Percentiles rank a stretch among this genome's conserved stretches.
These are phyloP conservation scores for Trichoderma polysporum DNA, from an alignment of 2,329 filamentous ascomycete species.

Conservation along the genomic window DNA sequence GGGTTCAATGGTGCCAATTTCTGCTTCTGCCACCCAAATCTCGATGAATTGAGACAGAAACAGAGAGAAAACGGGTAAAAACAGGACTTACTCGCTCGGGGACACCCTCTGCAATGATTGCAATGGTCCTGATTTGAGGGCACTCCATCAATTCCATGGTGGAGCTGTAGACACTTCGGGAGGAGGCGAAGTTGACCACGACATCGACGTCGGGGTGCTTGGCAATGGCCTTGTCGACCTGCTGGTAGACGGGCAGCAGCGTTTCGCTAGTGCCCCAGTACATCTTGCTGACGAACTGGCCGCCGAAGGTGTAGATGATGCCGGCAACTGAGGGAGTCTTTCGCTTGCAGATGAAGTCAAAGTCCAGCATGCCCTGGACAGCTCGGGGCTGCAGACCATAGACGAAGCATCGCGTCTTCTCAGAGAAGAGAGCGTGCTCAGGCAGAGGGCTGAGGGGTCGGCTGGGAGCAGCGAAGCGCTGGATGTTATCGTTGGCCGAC, in stretches of 20 bases:
- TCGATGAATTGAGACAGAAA: not conserved
- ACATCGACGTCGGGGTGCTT: slow-evolving; percentile 98
- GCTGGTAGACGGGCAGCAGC: slow-evolving; percentile 95
- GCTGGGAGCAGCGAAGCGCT: slow-evolving; percentile 90
- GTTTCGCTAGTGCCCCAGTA: slow-evolving; percentile 99
- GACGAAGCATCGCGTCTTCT: slow-evolving; percentile 99
- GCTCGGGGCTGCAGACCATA: slow-evolving; percentile 97
- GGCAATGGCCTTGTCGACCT: slow-evolving; percentile 83
- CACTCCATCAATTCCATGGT: slow-evolving; percentile 98
- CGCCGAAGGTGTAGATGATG: slow-evolving; percentile 99
- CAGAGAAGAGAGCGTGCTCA: slow-evolving; percentile 91
- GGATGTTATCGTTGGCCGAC: slow-evolving; percentile 98
- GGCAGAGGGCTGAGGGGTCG: slow-evolving; percentile 86
- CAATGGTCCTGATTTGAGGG: slow-evolving; percentile 97
- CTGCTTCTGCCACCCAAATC: not conserved
- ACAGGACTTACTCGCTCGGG: slow-evolving; percentile 78
- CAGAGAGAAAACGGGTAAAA: not conserved
- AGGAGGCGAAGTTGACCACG: slow-evolving; percentile 99
- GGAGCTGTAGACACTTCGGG: slow-evolving; percentile 96
- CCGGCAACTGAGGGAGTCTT: slow-evolving; percentile 93
- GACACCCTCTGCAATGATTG: slow-evolving; percentile 99
- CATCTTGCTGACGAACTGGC: slow-evolving; percentile 99
- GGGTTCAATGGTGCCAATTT: slow-evolving; percentile 24
- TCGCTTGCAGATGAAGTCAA: slow-evolving; percentile 99
- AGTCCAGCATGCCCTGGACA: slow-evolving; percentile 93